A percentile compares a stretch with the other conserved stretches of the same genome.
phyloP scores from a whole-genome alignment of 345 rosid genomes.

The Jatropha curcas region DNA sequence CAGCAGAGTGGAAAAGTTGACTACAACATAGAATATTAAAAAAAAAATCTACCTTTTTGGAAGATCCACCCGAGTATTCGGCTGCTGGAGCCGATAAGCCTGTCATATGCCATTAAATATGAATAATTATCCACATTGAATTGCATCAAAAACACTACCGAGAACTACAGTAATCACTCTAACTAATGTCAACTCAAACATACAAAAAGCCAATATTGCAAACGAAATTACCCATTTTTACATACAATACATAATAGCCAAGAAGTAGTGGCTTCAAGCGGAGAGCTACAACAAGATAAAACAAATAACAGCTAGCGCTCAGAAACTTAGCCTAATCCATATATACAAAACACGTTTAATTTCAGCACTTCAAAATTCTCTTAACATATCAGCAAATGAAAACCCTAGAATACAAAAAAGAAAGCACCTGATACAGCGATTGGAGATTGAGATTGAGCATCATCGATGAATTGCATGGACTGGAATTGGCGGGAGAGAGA shows the following conservation, averaged over 20 bases:
- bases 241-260: neutral
- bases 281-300: neutral
- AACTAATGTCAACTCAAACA: neutral
- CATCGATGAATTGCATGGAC: conserved; percentile 2
- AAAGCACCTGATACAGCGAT: conserved; percentile 13
- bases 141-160: neutral
- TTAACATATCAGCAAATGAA: neutral
- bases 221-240: neutral
- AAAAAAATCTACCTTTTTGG: conserved; percentile 50
- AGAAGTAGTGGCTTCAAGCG: neutral
- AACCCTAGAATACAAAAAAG: neutral
- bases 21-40: neutral
- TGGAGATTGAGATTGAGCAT: conserved; percentile 11
- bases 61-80: conserved; percentile 49
- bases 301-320: neutral
- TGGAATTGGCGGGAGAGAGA: conserved; percentile 27
- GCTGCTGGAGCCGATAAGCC: conserved; percentile 47
- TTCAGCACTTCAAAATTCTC: neutral
- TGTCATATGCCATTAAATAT: conserved; percentile 23
- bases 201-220: neutral
- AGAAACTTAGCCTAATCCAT: neutral
- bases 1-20: too few relatives aligned
- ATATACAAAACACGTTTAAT: neutral
- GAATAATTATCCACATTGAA: neutral
- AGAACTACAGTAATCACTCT: neutral